A percentile compares a stretch with the other conserved stretches of the same genome.
Conservation (phyloP, 768 basidiomycete genomes). For the Gyrodon lividus region DNA sequence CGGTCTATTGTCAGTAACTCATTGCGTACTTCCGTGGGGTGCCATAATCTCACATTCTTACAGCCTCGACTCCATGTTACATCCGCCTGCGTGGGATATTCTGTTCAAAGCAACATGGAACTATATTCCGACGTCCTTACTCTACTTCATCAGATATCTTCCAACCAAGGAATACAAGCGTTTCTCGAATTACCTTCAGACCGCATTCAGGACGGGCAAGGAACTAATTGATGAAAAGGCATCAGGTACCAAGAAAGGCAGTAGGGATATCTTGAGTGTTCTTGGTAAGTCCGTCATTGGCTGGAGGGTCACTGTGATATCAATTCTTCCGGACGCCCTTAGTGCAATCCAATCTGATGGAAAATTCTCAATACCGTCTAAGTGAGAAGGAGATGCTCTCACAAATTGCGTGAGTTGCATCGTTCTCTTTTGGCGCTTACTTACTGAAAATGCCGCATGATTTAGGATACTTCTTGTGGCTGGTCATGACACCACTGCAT, state of each 20-base stretch:
- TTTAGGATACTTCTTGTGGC: constrained; percentile 15
- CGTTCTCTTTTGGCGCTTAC: constrained; percentile 20
- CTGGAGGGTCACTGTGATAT: neutral
- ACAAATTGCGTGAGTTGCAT: constrained; percentile 29
- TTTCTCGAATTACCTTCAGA: constrained; percentile 23
- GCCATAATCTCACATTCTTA: neutral
- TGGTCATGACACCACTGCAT: constrained; percentile 20
- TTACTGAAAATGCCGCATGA: constrained; percentile 4
- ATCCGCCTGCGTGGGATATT: constrained; percentile 19
- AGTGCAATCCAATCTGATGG: constrained; percentile 32
- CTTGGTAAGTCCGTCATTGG: constrained; percentile 18
- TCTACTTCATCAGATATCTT: constrained; percentile 26
- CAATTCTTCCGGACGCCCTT: neutral
- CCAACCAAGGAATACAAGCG: constrained; percentile 29
- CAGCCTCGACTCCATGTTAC: constrained; percentile 24
- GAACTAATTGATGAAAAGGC: constrained; percentile 22
- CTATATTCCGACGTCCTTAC: constrained; percentile 25
- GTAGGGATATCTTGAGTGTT: constrained; percentile 35
- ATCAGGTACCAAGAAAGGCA: constrained; percentile 19
- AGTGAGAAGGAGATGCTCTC: constrained; percentile 33
- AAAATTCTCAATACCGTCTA: constrained; percentile 27
- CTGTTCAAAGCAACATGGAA: constrained; percentile 29
- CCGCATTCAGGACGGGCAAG: constrained; percentile 23
- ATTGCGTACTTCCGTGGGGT: neutral
- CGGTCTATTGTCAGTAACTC: constrained; percentile 14